These are phyloP conservation scores for Talaromyces sp. DNA, from an alignment of 2,329 filamentous ascomycete species.

Conservation along the genomic window DNA sequence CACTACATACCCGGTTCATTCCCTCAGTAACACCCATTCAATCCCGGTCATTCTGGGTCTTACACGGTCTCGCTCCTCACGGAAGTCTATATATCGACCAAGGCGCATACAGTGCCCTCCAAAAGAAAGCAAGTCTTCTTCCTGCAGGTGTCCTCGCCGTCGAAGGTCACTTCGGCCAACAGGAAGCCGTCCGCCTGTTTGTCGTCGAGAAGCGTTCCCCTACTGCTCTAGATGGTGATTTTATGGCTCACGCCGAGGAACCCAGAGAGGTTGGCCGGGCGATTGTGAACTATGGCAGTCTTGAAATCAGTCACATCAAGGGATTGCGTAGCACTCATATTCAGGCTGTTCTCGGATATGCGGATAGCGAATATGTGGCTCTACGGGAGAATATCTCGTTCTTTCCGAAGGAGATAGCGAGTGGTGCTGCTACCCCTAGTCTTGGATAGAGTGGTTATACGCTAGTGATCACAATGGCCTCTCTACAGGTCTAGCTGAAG, in stretches of 20 bases:
- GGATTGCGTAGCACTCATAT: conserved; percentile 82
- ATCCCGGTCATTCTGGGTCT: conserved; percentile 94
- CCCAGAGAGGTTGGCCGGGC: conserved; percentile 78
- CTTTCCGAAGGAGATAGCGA: conserved; percentile 41
- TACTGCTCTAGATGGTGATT: conserved; percentile 40
- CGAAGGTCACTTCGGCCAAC: conserved; percentile 81
- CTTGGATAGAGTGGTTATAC: conserved; percentile 10
- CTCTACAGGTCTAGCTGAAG: not conserved
- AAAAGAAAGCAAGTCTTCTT: conserved; percentile 79
- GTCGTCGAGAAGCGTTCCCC: conserved; percentile 63
- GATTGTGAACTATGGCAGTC: conserved; percentile 86
- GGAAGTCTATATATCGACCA: conserved; percentile 89
- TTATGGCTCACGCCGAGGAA: conserved; percentile 35
- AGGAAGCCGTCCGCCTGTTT: conserved; percentile 84
- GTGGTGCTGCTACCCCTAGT: conserved; percentile 25
- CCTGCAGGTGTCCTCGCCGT: conserved; percentile 89
- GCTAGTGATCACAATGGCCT: not conserved
- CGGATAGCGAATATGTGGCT: conserved; percentile 91
- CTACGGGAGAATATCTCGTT: conserved; percentile 84
- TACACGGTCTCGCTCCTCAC: conserved; percentile 85
- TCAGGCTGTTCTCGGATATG: conserved; percentile 74
- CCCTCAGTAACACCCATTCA: conserved; percentile 79
- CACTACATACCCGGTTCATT: conserved; percentile 89
- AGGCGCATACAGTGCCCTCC: conserved; percentile 77
- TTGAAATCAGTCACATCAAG: conserved; percentile 78